Evolutionary conservation across 2,329 filamentous ascomycete genomes (phyloP), one percentile per base, ranked within the genome.

Genomic region (Cercospora sp.): DNA sequence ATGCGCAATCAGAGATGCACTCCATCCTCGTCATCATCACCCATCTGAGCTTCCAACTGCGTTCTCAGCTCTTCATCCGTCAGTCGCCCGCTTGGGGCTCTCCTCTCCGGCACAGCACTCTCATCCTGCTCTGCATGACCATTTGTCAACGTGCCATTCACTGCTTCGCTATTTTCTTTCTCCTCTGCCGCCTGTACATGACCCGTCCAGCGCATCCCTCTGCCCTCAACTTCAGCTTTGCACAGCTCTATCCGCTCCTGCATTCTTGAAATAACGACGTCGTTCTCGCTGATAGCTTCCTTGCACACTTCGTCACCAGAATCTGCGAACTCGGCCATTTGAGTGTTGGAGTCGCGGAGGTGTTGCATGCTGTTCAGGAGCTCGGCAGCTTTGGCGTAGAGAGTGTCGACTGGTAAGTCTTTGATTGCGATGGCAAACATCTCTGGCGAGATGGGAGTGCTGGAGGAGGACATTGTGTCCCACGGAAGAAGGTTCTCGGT

Each of bases 301-400:
- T 87, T 81, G 81, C 91, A 94, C 77, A 91, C 90, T 28, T 70
- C 68, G 64, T 94, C 91, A 16, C 88, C 84, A 26, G 82, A 80
- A 58, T 88, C 84, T 65, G 90, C 89, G 73, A 87, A 93, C 36
- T 90, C 90, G 65, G 85, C 83, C 67, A 93, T 88, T 78, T 93
- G 87, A 70, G 86, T 85, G 81, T 93, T 94, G 70, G 89, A 91
- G 78, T 89, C 88, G 75, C 89, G 86, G 28, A 94, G 87, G 79
- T 94, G 90, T 26, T 86, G 84, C 76, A 93, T 89, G 73, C 85
- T 87, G 84, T 93, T 93, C 77, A 87, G 87, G 69, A 94, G 84
- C 79, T 94, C 91, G 76, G 90, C 86, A 67, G 90, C 87, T 80
- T 93, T 93, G 79, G 90, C 84, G 80, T 91, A 89, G 6, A 94